A percentile compares a stretch with the other conserved stretches of the same genome.
Conservation (phyloP, 257 asterid species). For the Solanum pimpinellifolium region DNA sequence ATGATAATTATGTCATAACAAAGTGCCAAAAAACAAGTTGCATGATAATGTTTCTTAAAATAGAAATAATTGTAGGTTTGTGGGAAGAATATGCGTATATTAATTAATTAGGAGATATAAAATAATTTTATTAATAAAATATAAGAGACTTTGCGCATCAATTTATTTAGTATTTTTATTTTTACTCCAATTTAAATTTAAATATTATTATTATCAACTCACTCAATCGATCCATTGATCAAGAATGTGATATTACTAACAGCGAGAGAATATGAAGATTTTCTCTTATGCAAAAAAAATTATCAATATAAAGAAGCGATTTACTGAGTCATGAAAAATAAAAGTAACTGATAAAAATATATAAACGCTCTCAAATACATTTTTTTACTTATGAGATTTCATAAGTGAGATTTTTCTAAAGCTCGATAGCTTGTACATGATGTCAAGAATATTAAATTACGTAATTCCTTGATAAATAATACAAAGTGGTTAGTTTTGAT, state of each 20-base stretch:
- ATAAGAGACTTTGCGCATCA: neutral
- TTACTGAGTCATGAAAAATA: fast-evolving
- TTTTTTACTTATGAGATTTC: too few relatives aligned
- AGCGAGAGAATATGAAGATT: neutral
- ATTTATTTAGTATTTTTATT: neutral
- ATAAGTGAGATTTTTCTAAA: neutral
- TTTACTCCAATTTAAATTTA: neutral
- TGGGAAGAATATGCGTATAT: too few relatives aligned
- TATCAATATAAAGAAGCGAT: too few relatives aligned
- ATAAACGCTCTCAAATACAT: fast-evolving
- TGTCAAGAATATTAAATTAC: neutral
- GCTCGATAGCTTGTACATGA: too few relatives aligned
- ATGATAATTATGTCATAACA: neutral
- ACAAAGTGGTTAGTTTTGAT: neutral
- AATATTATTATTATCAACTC: neutral
- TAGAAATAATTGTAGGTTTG: neutral
- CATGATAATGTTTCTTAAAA: neutral
- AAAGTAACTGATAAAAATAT: too few relatives aligned
- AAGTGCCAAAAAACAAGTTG: neutral
- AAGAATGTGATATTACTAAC: too few relatives aligned
- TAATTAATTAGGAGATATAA: neutral
- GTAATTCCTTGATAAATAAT: too few relatives aligned
- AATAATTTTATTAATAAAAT: neutral
- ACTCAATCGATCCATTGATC: neutral
- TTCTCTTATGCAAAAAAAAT: too few relatives aligned